Conservation (phyloP, 169 alveolate genomes). For the Plasmodium fragile region DNA sequence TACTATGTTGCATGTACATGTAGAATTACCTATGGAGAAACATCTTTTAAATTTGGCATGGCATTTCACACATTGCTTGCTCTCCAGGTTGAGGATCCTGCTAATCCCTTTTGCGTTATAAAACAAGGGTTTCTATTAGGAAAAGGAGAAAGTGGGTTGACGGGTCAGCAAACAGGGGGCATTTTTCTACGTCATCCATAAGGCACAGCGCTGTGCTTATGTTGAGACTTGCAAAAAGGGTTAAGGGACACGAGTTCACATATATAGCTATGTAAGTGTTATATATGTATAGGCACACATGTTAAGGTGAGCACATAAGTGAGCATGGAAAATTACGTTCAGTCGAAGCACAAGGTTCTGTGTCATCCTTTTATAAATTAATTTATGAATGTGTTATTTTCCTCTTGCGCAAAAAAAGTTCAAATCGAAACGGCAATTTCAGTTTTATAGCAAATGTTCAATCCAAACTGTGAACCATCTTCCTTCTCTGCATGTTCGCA, state of each 20-base stretch:
- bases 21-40: conserved; percentile 67
- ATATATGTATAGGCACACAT: not conserved
- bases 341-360: conserved; percentile 57
- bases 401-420: not conserved
- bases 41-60: conserved; percentile 25
- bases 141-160: not conserved
- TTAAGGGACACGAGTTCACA: not conserved
- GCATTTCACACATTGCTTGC: not conserved
- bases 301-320: not conserved
- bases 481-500: conserved; percentile 2
- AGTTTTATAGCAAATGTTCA: conserved; percentile 17
- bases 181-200: not conserved
- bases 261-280: not conserved
- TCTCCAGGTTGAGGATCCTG: conserved; percentile 16
- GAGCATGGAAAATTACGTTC: conserved; percentile 25
- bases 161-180: not conserved
- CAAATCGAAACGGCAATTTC: not conserved
- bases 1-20: not conserved
- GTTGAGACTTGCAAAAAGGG: not conserved
- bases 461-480: not conserved
- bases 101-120: conserved; percentile 26
- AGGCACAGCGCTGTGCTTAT: not conserved
- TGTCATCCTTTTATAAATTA: conserved; percentile 33
- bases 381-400: conserved; percentile 7
- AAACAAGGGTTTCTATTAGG: conserved; percentile 40